phyloP scores from a whole-genome alignment of 805 yeast species.

The Sugiyamaella americana region DNA sequence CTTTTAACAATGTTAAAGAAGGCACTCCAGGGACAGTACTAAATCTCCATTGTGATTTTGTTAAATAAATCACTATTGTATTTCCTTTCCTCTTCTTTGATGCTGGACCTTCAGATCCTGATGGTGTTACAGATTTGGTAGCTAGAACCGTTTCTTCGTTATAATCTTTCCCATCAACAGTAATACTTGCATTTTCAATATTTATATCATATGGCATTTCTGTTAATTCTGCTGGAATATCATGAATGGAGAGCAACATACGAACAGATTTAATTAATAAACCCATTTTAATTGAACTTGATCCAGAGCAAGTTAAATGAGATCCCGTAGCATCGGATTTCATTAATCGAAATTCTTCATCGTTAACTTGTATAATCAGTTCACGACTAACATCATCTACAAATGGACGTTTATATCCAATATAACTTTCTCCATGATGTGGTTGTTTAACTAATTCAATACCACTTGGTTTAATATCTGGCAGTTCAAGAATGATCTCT shows the following conservation, averaged over 20 bases:
- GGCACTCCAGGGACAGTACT: not conserved
- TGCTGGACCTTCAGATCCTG: not conserved
- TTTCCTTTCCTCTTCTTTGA: not conserved
- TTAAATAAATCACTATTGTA: slow-evolving; percentile 2
- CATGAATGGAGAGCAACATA: not conserved
- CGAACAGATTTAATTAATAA: not conserved
- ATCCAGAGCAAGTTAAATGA: not conserved
- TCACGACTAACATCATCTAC: slow-evolving; percentile 37
- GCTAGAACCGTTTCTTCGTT: not conserved
- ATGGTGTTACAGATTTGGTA: slow-evolving; percentile 2
- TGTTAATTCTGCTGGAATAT: not conserved
- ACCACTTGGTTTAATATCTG: not conserved
- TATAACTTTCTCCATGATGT: not conserved
- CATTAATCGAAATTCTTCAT: not conserved
- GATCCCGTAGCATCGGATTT: not conserved
- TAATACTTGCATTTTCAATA: slow-evolving; percentile 3
- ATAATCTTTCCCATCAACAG: slow-evolving; percentile 9
- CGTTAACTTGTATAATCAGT: slow-evolving; percentile 37
- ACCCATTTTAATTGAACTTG: not conserved
- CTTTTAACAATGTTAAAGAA: slow-evolving; percentile 5
- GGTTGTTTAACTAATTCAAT: not conserved
- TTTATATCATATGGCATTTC: not conserved
- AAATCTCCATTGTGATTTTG: slow-evolving; percentile 17
- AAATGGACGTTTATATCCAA: slow-evolving; percentile 42
- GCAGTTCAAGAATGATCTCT: slow-evolving; percentile 51